phyloP scores from a whole-genome alignment of 768 basidiomycete species.

The Tricholoma hemisulphureum region DNA sequence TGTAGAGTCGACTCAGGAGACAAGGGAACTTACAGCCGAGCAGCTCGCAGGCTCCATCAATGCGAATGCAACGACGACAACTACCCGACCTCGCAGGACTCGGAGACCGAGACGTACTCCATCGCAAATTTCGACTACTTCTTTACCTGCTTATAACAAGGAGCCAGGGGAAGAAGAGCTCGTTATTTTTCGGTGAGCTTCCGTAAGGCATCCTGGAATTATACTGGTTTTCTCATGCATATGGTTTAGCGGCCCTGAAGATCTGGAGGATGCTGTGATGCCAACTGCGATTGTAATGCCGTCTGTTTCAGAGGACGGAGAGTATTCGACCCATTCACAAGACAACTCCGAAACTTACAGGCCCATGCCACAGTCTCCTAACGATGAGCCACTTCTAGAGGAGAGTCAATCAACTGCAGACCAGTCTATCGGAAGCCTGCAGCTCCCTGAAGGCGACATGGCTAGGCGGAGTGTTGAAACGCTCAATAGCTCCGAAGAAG shows the following conservation, averaged over 20 bases:
- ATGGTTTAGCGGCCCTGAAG: slow-evolving; percentile 44
- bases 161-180: slow-evolving; percentile 83
- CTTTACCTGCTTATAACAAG: slow-evolving; percentile 77
- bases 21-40: slow-evolving; percentile 52
- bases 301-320: slow-evolving; percentile 37
- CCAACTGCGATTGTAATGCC: slow-evolving; percentile 39
- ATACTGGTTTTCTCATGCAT: not conserved
- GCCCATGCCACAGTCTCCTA: slow-evolving; percentile 38
- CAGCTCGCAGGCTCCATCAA: slow-evolving; percentile 53
- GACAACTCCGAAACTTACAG: slow-evolving; percentile 35
- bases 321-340: slow-evolving; percentile 30
- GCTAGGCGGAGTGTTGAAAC: slow-evolving; percentile 31
- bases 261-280: slow-evolving; percentile 53
- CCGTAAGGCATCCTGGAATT: not conserved
- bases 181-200: slow-evolving; percentile 55
- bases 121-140: slow-evolving; percentile 77
- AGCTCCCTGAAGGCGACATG: slow-evolving; percentile 20
- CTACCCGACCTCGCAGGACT: slow-evolving; percentile 31
- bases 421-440: slow-evolving; percentile 16
- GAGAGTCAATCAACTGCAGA: slow-evolving; percentile 27
- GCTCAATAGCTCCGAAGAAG: slow-evolving; percentile 28
- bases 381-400: slow-evolving; percentile 43
- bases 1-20: not conserved
- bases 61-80: slow-evolving; percentile 21
- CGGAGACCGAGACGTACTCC: slow-evolving; percentile 60